Conservation (phyloP, 108 stramenopile genomes). For the Pseudonitzschia pungens region DNA sequence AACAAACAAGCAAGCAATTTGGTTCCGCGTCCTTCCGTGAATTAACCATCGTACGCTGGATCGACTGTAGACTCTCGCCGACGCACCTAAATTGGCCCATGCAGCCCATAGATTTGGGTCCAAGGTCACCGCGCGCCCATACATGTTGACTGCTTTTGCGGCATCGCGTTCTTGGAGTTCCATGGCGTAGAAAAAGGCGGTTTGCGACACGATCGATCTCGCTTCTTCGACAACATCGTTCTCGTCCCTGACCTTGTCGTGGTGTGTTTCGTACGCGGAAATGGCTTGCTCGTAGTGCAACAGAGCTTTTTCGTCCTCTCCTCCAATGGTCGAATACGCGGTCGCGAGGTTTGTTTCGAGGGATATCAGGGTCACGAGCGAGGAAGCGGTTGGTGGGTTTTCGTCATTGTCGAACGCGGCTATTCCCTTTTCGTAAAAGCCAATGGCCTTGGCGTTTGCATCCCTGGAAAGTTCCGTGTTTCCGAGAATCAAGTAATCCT, state of each 20-base stretch:
- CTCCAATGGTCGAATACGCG: constrained; percentile 41
- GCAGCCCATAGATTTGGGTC: constrained; percentile 69
- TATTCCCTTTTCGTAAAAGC: constrained; percentile 34
- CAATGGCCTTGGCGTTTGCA: constrained; percentile 27
- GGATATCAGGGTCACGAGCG: constrained; percentile 46
- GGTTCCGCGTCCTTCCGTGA: too few relatives aligned
- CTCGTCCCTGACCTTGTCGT: constrained; percentile 33
- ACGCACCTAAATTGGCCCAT: constrained; percentile 54
- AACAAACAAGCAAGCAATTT: too few relatives aligned
- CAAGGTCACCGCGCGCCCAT: constrained; percentile 48
- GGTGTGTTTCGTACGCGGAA: constrained; percentile 18
- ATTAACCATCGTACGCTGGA: too few relatives aligned
- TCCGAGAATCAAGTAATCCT: constrained; percentile 30
- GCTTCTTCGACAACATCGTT: constrained; percentile 19
- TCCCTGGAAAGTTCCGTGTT: constrained; percentile 19
- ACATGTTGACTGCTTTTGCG: constrained; percentile 38
- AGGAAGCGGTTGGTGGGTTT: constrained; percentile 23
- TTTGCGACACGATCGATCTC: constrained; percentile 43
- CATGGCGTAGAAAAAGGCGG: constrained; percentile 69
- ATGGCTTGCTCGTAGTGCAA: constrained; percentile 41
- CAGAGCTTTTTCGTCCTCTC: constrained; percentile 23
- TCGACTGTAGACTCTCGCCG: not conserved
- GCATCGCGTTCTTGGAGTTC: constrained; percentile 52
- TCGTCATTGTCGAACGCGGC: not conserved
- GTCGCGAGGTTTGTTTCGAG: constrained; percentile 55